phyloP scores from a whole-genome alignment of 768 basidiomycete genomes.

The Amanita rimosa region DNA sequence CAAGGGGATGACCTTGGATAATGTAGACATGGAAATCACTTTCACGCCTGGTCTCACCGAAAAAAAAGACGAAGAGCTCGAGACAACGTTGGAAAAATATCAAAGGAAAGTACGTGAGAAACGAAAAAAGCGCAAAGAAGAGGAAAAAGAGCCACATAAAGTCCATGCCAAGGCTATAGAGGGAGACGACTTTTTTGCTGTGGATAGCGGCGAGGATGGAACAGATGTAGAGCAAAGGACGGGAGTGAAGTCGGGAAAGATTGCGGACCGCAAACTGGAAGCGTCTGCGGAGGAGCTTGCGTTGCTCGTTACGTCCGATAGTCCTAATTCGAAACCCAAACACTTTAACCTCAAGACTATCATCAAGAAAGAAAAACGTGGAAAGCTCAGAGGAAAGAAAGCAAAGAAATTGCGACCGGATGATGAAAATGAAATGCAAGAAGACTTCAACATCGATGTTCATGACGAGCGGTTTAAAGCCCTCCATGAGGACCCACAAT shows the following conservation, averaged over 20 bases:
- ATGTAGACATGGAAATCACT: slow-evolving; percentile 90
- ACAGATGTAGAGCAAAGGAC: slow-evolving; percentile 14
- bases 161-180: slow-evolving; percentile 15
- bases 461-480: slow-evolving; percentile 82
- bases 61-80: slow-evolving; percentile 42
- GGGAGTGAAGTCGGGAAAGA: slow-evolving; percentile 12
- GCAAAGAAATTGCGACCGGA: slow-evolving; percentile 32
- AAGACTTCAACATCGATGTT: slow-evolving; percentile 75
- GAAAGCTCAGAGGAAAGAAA: slow-evolving; percentile 19
- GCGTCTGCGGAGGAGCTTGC: slow-evolving; percentile 45
- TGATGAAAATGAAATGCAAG: slow-evolving; percentile 60
- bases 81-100: slow-evolving; percentile 86
- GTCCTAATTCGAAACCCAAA: slow-evolving; percentile 40
- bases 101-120: slow-evolving; percentile 87
- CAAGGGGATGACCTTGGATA: slow-evolving; percentile 28
- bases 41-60: slow-evolving; percentile 78
- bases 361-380: slow-evolving; percentile 69
- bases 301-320: slow-evolving; percentile 47
- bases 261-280: neutral
- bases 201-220: slow-evolving; percentile 27
- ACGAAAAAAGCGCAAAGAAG: slow-evolving; percentile 69
- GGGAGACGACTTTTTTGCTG: slow-evolving; percentile 74
- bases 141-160: slow-evolving; percentile 24
- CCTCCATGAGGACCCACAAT: slow-evolving; percentile 81
- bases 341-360: slow-evolving; percentile 92